These are phyloP conservation scores for Discostella stelligeroides DNA, from an alignment of 108 stramenopile genomes.

Conservation along the genomic window DNA sequence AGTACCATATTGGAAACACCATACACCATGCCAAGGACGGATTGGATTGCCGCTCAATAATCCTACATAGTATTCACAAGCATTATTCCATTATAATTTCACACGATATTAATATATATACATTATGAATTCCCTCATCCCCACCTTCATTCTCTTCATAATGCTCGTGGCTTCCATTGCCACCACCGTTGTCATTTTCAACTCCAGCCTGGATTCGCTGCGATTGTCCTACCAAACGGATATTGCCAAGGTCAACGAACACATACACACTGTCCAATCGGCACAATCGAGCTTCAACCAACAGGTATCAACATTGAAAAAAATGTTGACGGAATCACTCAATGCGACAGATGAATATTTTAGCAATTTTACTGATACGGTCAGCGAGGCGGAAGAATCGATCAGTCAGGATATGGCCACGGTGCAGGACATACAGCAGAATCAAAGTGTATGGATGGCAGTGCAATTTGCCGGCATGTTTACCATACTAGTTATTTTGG, in stretches of 20 bases:
- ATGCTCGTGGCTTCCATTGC: slow-evolving; percentile 25
- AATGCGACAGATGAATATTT: slow-evolving; percentile 50
- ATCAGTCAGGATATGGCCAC: slow-evolving; percentile 34
- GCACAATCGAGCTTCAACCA: slow-evolving; percentile 24
- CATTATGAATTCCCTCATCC: slow-evolving; percentile 18
- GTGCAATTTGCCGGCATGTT: slow-evolving; percentile 81
- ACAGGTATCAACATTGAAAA: slow-evolving; percentile 29
- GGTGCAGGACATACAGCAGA: slow-evolving; percentile 32
- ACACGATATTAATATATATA: no score
- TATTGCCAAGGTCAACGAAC: slow-evolving; percentile 15
- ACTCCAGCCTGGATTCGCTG: slow-evolving; percentile 30
- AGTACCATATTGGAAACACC: no score
- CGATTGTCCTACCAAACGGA: slow-evolving; percentile 20
- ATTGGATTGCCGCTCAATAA: no score
- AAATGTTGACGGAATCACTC: slow-evolving; percentile 19
- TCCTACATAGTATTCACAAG: no score
- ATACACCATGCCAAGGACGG: no score
- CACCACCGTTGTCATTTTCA: slow-evolving; percentile 36
- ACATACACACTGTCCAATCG: slow-evolving; percentile 21
- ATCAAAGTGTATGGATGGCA: slow-evolving; percentile 59
- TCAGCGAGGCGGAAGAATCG: slow-evolving; percentile 24
- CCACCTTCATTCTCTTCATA: slow-evolving; percentile 33
- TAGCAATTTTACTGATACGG: slow-evolving; percentile 30
- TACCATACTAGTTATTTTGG: slow-evolving; percentile 74
- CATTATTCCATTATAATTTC: no score